These are phyloP conservation scores for Hydnomerulius pinastri DNA, from an alignment of 768 basidiomycete genomes.

Conservation along the genomic window DNA sequence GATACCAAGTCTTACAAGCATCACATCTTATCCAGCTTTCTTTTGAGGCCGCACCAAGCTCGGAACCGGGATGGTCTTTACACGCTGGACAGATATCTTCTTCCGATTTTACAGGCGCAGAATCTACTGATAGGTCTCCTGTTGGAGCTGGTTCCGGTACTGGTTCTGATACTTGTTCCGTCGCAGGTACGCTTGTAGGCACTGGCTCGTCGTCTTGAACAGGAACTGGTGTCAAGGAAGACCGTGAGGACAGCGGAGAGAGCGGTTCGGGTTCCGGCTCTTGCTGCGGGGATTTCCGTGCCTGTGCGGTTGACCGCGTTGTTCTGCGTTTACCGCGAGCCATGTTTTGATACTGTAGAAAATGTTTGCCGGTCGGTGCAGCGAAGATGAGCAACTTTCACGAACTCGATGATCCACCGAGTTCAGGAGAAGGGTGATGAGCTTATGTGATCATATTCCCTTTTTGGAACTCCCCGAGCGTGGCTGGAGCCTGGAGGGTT, in stretches of 20 bases:
- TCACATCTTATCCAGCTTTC: conserved; percentile 86
- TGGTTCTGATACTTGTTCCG: conserved; percentile 15
- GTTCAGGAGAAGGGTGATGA: conserved; percentile 1
- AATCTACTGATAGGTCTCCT: conserved; percentile 2
- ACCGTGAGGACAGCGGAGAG: conserved; percentile 32
- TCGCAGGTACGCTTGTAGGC: conserved; percentile 14
- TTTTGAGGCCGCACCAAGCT: conserved; percentile 47
- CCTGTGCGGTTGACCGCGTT: conserved; percentile 37
- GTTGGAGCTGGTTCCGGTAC: conserved; percentile 11
- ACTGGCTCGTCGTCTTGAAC: conserved; percentile 15
- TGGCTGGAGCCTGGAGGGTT: too few species aligned
- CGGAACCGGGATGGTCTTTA: conserved; percentile 34
- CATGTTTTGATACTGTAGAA: conserved; percentile 33
- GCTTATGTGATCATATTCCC: conserved; percentile 26
- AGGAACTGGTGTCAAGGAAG: conserved; percentile 29
- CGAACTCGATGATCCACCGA: conserved; percentile 11
- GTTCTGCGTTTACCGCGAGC: conserved; percentile 46
- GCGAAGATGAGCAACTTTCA: conserved; percentile 10
- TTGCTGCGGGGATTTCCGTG: conserved; percentile 37
- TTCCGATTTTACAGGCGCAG: conserved; percentile 13
- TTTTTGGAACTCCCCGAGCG: too few species aligned
- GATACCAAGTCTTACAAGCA: conserved; percentile 79
- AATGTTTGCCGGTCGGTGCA: conserved; percentile 3
- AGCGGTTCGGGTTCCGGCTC: conserved; percentile 34
- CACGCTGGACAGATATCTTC: conserved; percentile 55